Base-by-base conservation (phyloP, 202 grass and related monocot genomes). In the Zizania palustris region DNA sequence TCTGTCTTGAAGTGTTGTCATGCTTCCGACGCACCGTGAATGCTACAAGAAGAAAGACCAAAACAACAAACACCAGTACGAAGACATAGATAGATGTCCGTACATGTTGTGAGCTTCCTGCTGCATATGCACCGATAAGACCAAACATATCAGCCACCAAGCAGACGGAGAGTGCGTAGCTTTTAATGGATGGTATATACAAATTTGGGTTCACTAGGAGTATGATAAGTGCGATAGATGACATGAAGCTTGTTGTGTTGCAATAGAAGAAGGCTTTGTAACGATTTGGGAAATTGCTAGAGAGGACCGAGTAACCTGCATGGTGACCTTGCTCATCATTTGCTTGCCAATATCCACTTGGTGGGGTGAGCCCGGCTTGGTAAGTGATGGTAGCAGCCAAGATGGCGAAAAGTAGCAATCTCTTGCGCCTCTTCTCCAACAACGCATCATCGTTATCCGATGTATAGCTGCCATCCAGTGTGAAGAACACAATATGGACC, bases 201-300 rank as follows among this genome's bases (percentile, higher is more conserved):
- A 28, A 28, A 28, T 28, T 28, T 28, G 28, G 45, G 28, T 73
- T 73, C 67, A 85, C 71, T 3, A 85, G 18, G 13, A 74, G 45
- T 46, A 80, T 45, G 60, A 80, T 80, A 7, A 80, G 54, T 4
- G 71, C 75, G 21, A 85, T 7, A 7, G 83, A 85, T n/a, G 37
- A 42, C 56, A 79, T 33, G 5, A 85, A 74, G 43, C 58, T 65
- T 11, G 43, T 20, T 0, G 67, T 65, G 7, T 85, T 85, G 57
- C 43, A 80, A 11, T 56, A 60, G 42, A 85, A 80, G 60, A 85
- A 85, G 4, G 46, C 36, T 5, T 20, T 11, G 68, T 80, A 85
- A 3, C 69, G 75, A 3, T 1, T 2, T 0, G 22, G 16, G 34
- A 55, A 13, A 9, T 45, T 63, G 56, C 78, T 66, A 0, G 11